These are phyloP conservation scores for Schizothecium vesticola DNA, from an alignment of 495 filamentous ascomycete species.

Conservation along the genomic window DNA sequence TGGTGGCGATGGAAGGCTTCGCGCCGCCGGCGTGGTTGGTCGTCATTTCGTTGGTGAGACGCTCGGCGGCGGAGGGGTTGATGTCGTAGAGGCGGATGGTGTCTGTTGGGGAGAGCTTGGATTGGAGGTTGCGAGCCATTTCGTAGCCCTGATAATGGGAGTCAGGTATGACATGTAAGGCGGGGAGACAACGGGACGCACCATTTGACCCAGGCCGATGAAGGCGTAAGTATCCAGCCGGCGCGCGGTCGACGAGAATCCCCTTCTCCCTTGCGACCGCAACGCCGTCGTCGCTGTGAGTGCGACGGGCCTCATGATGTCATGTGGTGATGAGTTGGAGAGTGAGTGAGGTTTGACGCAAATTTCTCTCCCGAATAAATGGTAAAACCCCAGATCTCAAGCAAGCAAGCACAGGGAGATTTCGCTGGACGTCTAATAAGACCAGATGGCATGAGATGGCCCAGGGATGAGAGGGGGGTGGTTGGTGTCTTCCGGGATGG, in stretches of 20 bases:
- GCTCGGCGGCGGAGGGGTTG: slow-evolving; percentile 54
- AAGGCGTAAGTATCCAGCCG: slow-evolving; percentile 71
- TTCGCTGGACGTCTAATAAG: background rate
- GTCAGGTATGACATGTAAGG: background rate
- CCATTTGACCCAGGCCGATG: slow-evolving; percentile 84
- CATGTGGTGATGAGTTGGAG: background rate
- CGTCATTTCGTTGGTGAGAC: slow-evolving; percentile 57
- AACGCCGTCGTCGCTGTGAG: slow-evolving; percentile 24
- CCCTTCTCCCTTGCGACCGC: slow-evolving; percentile 31
- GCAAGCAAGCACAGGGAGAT: background rate
- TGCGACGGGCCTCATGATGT: slow-evolving; percentile 29
- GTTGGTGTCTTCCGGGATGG: slow-evolving; percentile 1
- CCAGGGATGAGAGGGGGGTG: slow-evolving; percentile 5
- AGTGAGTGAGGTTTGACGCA: background rate
- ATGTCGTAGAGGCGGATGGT: slow-evolving; percentile 69
- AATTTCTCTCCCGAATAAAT: background rate
- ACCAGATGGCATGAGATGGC: background rate
- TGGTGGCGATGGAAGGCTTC: slow-evolving; percentile 52
- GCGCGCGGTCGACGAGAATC: slow-evolving; percentile 52
- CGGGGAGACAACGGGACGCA: slow-evolving; percentile 32
- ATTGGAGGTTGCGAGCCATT: slow-evolving; percentile 83
- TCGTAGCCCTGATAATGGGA: slow-evolving; percentile 56
- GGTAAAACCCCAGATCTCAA: background rate
- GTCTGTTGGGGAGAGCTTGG: slow-evolving; percentile 66
- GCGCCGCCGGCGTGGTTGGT: slow-evolving; percentile 44